A percentile compares a stretch with the other conserved stretches of the same genome.
Conservation (phyloP, 73 alveolate genomes). For the Paraurostyla sp. region DNA sequence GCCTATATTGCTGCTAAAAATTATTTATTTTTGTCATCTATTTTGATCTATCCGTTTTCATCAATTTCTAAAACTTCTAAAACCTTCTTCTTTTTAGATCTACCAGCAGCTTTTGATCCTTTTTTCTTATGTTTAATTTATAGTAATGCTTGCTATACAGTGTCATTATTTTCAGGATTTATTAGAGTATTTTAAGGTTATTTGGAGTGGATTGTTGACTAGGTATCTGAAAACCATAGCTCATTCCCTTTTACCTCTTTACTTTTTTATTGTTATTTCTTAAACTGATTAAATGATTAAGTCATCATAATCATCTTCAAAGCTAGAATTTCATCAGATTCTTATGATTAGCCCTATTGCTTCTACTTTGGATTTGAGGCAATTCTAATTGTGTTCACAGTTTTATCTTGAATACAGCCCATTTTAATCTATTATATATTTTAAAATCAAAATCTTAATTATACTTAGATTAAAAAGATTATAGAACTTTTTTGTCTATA, state of each 20-base stretch:
- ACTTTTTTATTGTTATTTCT: too few relatives aligned
- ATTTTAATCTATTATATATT: slow-evolving; percentile 39
- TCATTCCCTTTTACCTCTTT: too few relatives aligned
- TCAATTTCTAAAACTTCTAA: slow-evolving; percentile 18
- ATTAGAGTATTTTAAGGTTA: neutral
- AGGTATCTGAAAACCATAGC: neutral
- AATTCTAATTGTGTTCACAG: neutral
- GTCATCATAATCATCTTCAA: too few relatives aligned
- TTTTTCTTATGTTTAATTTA: slow-evolving; percentile 14
- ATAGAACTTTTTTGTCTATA: too few relatives aligned
- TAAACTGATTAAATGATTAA: too few relatives aligned
- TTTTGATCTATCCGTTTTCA: neutral
- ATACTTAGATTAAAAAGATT: too few relatives aligned
- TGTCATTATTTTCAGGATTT: slow-evolving; percentile 31
- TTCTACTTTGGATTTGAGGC: neutral
- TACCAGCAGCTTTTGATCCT: neutral
- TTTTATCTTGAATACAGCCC: slow-evolving; percentile 31
- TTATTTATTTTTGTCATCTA: neutral
- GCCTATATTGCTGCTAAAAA: neutral
- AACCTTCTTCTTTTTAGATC: neutral
- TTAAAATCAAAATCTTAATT: too few relatives aligned
- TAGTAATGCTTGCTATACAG: neutral
- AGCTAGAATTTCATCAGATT: neutral
- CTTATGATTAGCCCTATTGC: neutral
- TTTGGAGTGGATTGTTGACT: neutral